Base-by-base conservation (phyloP, 2,329 filamentous ascomycete genomes). In the Intubia oerlemansii region DNA sequence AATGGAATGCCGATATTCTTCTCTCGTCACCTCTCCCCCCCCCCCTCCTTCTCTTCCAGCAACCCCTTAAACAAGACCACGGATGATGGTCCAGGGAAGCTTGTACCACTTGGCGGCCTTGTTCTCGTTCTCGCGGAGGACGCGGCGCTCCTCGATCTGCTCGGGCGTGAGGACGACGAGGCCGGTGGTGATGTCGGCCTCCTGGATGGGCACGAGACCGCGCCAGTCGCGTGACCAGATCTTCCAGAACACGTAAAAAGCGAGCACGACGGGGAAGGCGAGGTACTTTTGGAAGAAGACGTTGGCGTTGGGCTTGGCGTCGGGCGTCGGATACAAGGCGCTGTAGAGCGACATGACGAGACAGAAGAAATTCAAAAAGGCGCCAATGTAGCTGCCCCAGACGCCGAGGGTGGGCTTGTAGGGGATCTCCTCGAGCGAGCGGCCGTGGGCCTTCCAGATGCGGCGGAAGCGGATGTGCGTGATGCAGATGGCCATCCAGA, bases 321-420 rank as follows among this genome's bases (percentile, higher is more conserved):
- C 30, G 5, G 47, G 41, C 8, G 34, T 37, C 2, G 53, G 52
- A 34, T 55, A 70, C 27, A 78, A 61, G 7, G 67, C 66, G 31
- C 63, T 66, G 60, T 74, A 80, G 45, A 78, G 75, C 30, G 77
- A 71, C 6, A 74, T 75, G 21, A 79, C 53, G 24, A 85, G 54
- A 31, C 77, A 70, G 7, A 84, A 44, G 13, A 57, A 40, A 49
- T 78, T 77, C 41, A 85, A 60, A 27, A 52, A 35, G 27, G 82
- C 53, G 9, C 75, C 76, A 26, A 80, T 47, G 52, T 57, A 79
- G 24, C 73, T 80, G 17, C 78, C 78, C 32, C 57, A 56, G 10
- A 78, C 47, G 23, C 78, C 78, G 11, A 56, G 37, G 2, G 45
- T 47, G 5, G 57, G 47, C 36, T 43, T 46, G 37, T 59, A 63